A percentile compares a stretch with the other conserved stretches of the same genome.
phyloP scores from a whole-genome alignment of 129 eudicot species.

The Tagetes erecta region DNA sequence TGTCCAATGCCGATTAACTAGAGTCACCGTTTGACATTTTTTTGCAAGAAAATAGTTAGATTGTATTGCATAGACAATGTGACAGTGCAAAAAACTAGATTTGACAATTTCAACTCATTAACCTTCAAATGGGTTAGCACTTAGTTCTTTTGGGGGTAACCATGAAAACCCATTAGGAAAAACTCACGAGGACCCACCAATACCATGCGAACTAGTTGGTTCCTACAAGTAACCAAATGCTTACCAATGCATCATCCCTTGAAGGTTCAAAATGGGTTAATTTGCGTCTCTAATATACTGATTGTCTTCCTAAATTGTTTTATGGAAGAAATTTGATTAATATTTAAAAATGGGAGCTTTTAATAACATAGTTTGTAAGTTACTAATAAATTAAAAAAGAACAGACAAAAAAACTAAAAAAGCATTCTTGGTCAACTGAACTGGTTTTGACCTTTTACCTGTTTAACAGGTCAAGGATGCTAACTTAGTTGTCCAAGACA shows the following conservation, averaged over 20 bases:
- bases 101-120: background rate
- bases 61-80: too few relatives aligned
- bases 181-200: too few relatives aligned
- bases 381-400: background rate
- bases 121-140: background rate
- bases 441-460: background rate
- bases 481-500: conserved; percentile 64
- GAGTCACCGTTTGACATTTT: too few relatives aligned
- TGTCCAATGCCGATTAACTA: too few relatives aligned
- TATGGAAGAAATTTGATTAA: background rate
- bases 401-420: background rate
- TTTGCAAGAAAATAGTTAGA: too few relatives aligned
- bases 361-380: background rate
- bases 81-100: too few relatives aligned
- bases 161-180: too few relatives aligned
- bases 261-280: background rate
- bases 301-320: background rate
- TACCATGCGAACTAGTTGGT: too few relatives aligned
- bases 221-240: too few relatives aligned
- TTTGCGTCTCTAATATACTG: background rate
- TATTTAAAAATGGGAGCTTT: background rate
- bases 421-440: background rate
- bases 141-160: too few relatives aligned
- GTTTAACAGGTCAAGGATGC: conserved; percentile 64
- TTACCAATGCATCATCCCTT: too few relatives aligned